Percentiles rank a stretch among this genome's conserved stretches.
phyloP scores from a whole-genome alignment of 768 basidiomycete genomes.

The Hortiboletus flavorubellus region DNA sequence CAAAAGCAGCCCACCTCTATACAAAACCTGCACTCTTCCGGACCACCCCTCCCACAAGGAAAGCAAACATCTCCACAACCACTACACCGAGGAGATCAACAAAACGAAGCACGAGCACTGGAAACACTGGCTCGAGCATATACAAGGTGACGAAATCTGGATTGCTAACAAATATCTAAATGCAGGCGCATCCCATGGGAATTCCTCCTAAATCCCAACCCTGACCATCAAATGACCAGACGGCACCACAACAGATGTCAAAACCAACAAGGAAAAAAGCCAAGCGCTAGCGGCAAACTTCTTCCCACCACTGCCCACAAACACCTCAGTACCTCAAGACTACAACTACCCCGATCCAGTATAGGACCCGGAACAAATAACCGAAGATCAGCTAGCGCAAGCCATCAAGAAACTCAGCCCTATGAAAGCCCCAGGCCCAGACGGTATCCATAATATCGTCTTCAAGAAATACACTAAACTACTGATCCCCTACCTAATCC shows the following conservation, averaged over 20 bases:
- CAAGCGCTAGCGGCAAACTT: too few species aligned
- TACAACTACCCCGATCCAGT: background rate
- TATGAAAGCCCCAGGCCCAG: background rate
- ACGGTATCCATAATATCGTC: background rate
- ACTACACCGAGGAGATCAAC: background rate
- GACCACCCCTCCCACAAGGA: background rate
- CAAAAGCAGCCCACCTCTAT: background rate
- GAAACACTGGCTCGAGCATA: background rate
- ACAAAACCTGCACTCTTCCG: too few species aligned
- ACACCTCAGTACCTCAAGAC: too few species aligned
- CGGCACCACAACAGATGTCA: too few species aligned
- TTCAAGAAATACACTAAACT: background rate
- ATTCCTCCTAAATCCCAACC: too few species aligned
- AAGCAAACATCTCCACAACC: background rate
- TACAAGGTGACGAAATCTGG: too few species aligned
- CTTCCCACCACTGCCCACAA: too few species aligned
- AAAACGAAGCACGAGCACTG: constrained; percentile 8
- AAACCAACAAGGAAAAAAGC: too few species aligned
- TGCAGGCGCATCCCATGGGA: too few species aligned
- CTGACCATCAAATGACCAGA: too few species aligned
- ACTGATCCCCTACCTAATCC: background rate
- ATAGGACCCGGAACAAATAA: background rate
- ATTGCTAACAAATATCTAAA: too few species aligned
- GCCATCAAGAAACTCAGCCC: background rate
- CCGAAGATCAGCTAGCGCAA: background rate